Evolutionary conservation across 2,329 filamentous ascomycete species (phyloP).

Genomic region (Pseudophaeomoniella oleicola): DNA sequence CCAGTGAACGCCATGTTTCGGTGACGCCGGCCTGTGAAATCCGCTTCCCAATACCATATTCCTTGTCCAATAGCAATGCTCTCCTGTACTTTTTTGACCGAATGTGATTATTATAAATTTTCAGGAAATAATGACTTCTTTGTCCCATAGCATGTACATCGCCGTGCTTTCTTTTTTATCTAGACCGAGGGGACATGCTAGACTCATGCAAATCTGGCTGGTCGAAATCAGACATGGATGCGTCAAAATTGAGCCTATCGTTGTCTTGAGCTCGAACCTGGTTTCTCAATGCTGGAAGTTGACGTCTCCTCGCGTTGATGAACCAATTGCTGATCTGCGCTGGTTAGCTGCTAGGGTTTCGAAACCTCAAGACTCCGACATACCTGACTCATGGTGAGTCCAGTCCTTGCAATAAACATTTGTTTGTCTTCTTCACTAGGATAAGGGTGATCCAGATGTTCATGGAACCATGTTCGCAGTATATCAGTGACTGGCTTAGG

Average conservation of each 20-base stretch:
- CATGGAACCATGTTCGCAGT: conserved; percentile 63
- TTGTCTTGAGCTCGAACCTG: conserved; percentile 17
- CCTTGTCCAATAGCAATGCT: too few species aligned
- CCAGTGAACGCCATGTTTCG: too few species aligned
- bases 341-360: conserved; percentile 1
- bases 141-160: too few species aligned
- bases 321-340: conserved; percentile 38
- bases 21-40: too few species aligned
- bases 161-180: too few species aligned
- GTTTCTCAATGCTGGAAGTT: conserved; percentile 30
- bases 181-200: not conserved
- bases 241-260: not conserved
- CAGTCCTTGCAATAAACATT: conserved; percentile 60
- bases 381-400: conserved; percentile 57
- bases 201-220: not conserved
- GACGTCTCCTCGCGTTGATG: conserved; percentile 34
- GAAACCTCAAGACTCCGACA: not conserved
- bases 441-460: conserved; percentile 68
- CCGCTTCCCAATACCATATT: too few species aligned
- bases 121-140: too few species aligned
- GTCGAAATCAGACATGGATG: not conserved
- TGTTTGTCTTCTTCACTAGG: conserved; percentile 81
- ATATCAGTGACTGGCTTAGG: conserved; percentile 83
- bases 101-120: too few species aligned
- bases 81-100: too few species aligned